phyloP scores from a whole-genome alignment of 2,329 filamentous ascomycete genomes.

The Sporothrix dimorphospora region DNA sequence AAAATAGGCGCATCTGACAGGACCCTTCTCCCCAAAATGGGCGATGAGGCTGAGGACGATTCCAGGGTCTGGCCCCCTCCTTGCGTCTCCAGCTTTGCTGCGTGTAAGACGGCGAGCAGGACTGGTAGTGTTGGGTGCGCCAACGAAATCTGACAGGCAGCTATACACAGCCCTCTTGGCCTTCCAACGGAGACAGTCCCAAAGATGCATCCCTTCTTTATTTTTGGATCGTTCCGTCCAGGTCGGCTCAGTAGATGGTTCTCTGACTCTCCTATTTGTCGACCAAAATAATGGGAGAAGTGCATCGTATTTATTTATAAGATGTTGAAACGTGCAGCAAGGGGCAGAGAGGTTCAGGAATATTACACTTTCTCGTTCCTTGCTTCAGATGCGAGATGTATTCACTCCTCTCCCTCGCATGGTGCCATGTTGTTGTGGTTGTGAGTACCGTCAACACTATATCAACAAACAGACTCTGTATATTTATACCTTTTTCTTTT shows the following conservation, averaged over 20 bases:
- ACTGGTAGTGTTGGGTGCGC: no score
- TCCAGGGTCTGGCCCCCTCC: neutral
- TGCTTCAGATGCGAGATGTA: neutral
- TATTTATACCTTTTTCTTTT: no score
- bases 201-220: neutral
- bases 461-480: no score
- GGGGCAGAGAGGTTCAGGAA: neutral
- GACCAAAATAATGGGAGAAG: neutral
- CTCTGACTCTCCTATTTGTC: no score
- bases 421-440: neutral
- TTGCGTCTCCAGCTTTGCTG: neutral
- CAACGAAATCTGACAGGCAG: neutral
- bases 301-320: neutral
- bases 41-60: neutral
- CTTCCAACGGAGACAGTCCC: neutral
- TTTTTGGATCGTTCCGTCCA: neutral
- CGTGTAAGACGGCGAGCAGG: neutral
- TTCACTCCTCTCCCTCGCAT: neutral
- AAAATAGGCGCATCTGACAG: neutral
- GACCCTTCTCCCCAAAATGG: neutral
- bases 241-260: no score
- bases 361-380: neutral
- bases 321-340: neutral
- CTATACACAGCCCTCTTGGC: neutral
- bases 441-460: no score